Percentiles rank a stretch among this genome's conserved stretches.
phyloP scores from a whole-genome alignment of 2,329 filamentous ascomycete genomes.

The Microcera coccophila region DNA sequence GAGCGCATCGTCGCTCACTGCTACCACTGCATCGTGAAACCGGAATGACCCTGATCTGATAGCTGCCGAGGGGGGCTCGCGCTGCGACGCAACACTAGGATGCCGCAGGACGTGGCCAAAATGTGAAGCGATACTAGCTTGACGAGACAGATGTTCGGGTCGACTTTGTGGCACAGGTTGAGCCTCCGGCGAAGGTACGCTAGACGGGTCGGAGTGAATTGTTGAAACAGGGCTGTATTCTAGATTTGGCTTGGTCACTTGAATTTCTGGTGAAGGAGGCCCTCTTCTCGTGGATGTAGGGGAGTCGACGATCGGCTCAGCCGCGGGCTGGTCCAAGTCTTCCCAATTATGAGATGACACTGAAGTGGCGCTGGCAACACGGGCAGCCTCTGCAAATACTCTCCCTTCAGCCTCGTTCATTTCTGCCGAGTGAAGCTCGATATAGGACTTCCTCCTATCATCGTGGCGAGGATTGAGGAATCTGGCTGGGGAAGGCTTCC shows the following conservation, averaged over 20 bases:
- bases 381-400: slow-evolving; percentile 52
- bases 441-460: slow-evolving; percentile 55
- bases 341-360: slow-evolving; percentile 34
- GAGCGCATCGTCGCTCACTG: slow-evolving; percentile 62
- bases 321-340: slow-evolving; percentile 27
- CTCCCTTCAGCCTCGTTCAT: slow-evolving; percentile 59
- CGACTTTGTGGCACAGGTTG: slow-evolving; percentile 5
- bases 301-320: slow-evolving; percentile 23
- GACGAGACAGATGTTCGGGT: slow-evolving; percentile 19
- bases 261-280: slow-evolving; percentile 28
- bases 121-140: slow-evolving; percentile 16
- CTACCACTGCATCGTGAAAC: slow-evolving; percentile 39
- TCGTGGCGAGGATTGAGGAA: slow-evolving; percentile 43
- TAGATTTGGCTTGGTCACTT: slow-evolving; percentile 21
- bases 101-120: slow-evolving; percentile 12
- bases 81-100: slow-evolving; percentile 24
- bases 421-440: slow-evolving; percentile 55
- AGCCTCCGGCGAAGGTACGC: slow-evolving; percentile 5
- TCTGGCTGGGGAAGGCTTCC: slow-evolving; percentile 35
- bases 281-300: slow-evolving; percentile 22
- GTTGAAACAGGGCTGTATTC: slow-evolving; percentile 43
- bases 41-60: slow-evolving; percentile 37
- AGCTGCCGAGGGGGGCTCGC: slow-evolving; percentile 26
- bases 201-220: slow-evolving; percentile 33
- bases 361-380: slow-evolving; percentile 31